phyloP scores from a whole-genome alignment of 2,329 filamentous ascomycete species.

The Onygenales sp. region DNA sequence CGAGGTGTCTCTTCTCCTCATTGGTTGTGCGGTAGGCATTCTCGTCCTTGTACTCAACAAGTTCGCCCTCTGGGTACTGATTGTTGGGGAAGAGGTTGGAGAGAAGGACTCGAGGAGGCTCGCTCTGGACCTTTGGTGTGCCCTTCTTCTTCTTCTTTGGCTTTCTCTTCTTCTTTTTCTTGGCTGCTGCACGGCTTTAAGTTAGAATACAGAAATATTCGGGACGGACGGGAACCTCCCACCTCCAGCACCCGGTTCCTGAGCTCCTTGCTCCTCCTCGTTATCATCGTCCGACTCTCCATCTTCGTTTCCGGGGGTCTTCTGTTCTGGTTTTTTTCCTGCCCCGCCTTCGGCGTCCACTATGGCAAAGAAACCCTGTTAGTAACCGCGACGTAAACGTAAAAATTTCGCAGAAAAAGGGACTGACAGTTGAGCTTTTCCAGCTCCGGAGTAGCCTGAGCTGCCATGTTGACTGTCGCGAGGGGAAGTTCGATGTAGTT shows the following conservation, averaged over 20 bases:
- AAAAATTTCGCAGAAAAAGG: neutral
- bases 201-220: conserved; percentile 4
- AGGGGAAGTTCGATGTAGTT: neutral
- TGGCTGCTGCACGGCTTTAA: conserved; percentile 28
- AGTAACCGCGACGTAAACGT: neutral
- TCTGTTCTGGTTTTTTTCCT: conserved; percentile 23
- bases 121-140: conserved; percentile 59
- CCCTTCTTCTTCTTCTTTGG: conserved; percentile 59
- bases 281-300: conserved; percentile 47
- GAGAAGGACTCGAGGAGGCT: conserved; percentile 64
- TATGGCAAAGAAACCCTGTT: conserved; percentile 14
- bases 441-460: conserved; percentile 31
- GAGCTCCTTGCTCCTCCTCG: conserved; percentile 35
- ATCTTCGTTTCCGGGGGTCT: conserved; percentile 33
- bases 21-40: conserved; percentile 70
- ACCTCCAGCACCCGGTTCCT: conserved; percentile 32
- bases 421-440: conserved; percentile 31
- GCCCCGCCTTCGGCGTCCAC: conserved; percentile 31
- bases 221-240: conserved; percentile 8
- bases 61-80: conserved; percentile 67
- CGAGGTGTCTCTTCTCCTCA: conserved; percentile 75
- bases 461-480: conserved; percentile 27
- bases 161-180: conserved; percentile 81
- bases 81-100: conserved; percentile 64
- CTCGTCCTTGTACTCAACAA: conserved; percentile 67